Evolutionary conservation across 2,329 filamentous ascomycete genomes (phyloP).

Genomic region (Neofusicoccum sp.): DNA sequence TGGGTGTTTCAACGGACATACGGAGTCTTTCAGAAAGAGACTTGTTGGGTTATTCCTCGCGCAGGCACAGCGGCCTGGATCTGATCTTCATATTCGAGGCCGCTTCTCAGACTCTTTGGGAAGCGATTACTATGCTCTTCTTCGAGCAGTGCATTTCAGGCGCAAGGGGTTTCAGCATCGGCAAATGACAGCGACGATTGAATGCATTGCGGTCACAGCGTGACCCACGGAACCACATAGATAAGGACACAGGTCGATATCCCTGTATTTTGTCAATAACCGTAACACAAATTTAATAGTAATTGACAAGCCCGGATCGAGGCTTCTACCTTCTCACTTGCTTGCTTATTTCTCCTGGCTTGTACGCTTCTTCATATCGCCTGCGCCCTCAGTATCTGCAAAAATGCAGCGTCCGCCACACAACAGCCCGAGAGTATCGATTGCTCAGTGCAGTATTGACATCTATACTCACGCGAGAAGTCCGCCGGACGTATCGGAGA

Average conservation of each 20-base stretch:
- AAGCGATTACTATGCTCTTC: background rate
- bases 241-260: background rate
- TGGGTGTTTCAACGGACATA: background rate
- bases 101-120: background rate
- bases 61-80: too few species aligned
- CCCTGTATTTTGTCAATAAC: background rate
- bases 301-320: background rate
- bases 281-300: constrained; percentile 2
- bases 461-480: background rate
- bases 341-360: background rate
- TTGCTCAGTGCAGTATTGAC: constrained; percentile 10
- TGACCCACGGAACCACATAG: background rate
- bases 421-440: background rate
- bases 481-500: constrained; percentile 1
- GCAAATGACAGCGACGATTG: constrained; percentile 14
- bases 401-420: background rate
- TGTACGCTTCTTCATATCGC: background rate
- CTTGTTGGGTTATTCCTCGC: too few species aligned
- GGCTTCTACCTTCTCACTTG: background rate
- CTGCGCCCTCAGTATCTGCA: background rate
- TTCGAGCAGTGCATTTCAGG: constrained; percentile 11
- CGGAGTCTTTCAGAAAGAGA: too few species aligned
- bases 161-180: background rate
- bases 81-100: background rate
- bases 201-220: constrained; percentile 3